Evolutionary conservation across 805 yeast species (phyloP), one percentile per base, ranked within the genome.

Genomic region (Grigorovia humatica): DNA sequence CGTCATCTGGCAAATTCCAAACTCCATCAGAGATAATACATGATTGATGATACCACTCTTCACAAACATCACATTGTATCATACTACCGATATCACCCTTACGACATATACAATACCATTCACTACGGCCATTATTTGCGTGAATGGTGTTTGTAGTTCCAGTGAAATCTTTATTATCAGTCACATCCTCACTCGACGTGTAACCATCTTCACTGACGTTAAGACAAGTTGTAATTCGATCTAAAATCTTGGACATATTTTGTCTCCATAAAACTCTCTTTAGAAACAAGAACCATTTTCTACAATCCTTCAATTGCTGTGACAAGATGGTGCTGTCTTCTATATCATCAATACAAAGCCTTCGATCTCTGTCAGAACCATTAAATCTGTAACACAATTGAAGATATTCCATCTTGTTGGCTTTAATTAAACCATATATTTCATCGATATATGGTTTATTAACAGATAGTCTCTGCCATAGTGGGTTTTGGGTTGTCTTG

Each of bases 11-110:
- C 20, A 66, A 48, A 42, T 54, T 54, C 55, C 70, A 67, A 15
- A 63, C 55, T 30, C 71, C 60, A 48, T 74, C 74, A 38, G 12
- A 32, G 15, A 32, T 38, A 45, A 83, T 70, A 64, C 90, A 84
- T 15, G 65, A 66, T 46, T 76, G 74, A 61, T 84, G 90, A 59
- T 78, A 84, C 89, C 89, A 83, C 58, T 83, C 88, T 50, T 75
- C 71, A 63, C 91, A 85, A 17, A 64, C 66, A 55, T 83, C 89
- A 67, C 90, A 84, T 53, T 79, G 84, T 46, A 82, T 78, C 86
- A 83, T 83, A 0, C 77, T 74, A 64, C 85, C 76, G 57, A 74
- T 65, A 57, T 83, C 90, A 23, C 66, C 65, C 47, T 75, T 77
- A 46, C 88, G 73, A 63, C 91, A 84, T 51, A 81, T 68, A 60